Evolutionary conservation across 805 yeast species (phyloP), one percentile per base, ranked within the genome.

Genomic region (Candida suzukii): DNA sequence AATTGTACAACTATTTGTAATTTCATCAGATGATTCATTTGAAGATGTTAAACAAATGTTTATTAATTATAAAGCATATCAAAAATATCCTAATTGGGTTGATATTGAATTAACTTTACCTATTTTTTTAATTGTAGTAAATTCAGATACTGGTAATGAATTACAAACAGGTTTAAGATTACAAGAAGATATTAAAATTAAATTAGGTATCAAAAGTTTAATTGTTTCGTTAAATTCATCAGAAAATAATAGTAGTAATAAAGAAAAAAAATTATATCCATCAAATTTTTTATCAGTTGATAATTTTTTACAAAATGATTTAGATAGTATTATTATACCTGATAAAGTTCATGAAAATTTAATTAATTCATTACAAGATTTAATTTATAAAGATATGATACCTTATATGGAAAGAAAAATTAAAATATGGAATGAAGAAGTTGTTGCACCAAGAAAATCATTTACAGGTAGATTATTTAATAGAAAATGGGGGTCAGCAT

Each of bases 361-460:
- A 22, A 50, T 65, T 11, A 46, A 48, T 10, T 68, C 68, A 39
- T 45, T 78, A 14, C 58, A 66, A 36, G 83, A 78, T 26, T 60
- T 75, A 41, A 64, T 78, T 10, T 62, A 63, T 28, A 72, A 71
- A 47, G 61, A 64, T 37, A 61, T 84, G 43, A 68, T 87, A 1
- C 95, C 97, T 0, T 90, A 80, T 57, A 87, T 93, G 96, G 88
- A 87, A 54, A 64, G 74, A 42, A 83, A 86, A 52, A 74, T 88
- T n/a, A 68, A 81, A 27, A 58, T 74, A 13, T 90, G 97, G 97
- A 90, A 82, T 45, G 96, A 88, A 50, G 85, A 80, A 52, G 71
- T 83, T 4, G 74, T 88, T 13, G 75, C 78, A 32, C 90, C 95
- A 4, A 72, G 90, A 46, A 79, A 79, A 48, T 85, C 95, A 21